These are phyloP conservation scores for Entelexis sorbosivorans DNA, from an alignment of 1,139 yeast species.

Conservation along the genomic window DNA sequence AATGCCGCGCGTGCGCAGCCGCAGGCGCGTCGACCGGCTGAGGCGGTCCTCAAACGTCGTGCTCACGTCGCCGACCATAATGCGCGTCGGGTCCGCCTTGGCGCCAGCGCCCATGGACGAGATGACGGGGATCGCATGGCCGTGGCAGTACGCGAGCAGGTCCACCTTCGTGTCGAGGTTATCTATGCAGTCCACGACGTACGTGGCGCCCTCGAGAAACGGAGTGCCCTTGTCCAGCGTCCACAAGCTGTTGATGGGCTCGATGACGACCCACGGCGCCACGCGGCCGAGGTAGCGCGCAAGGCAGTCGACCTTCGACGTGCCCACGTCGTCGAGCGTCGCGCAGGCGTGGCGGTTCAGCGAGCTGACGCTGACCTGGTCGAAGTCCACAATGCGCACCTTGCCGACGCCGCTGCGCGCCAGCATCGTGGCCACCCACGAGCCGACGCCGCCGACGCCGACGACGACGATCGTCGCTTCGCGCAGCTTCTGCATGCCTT, in stretches of 20 bases:
- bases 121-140: slow-evolving; percentile 46
- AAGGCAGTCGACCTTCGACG: slow-evolving; percentile 72
- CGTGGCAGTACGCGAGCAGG: slow-evolving; percentile 60
- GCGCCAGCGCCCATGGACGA: slow-evolving; percentile 97
- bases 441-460: slow-evolving; percentile 99
- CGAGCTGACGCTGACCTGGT: slow-evolving; percentile 86
- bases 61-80: slow-evolving; percentile 68
- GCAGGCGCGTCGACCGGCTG: slow-evolving; percentile 75
- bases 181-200: slow-evolving; percentile 88
- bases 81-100: slow-evolving; percentile 73
- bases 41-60: slow-evolving; percentile 84
- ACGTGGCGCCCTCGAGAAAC: slow-evolving; percentile 49
- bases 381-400: slow-evolving; percentile 78
- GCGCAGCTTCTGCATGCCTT: slow-evolving; percentile 69
- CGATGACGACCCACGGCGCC: slow-evolving; percentile 87
- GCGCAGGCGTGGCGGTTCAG: slow-evolving; percentile 93
- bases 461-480: slow-evolving; percentile 70
- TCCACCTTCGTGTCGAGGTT: slow-evolving; percentile 93
- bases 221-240: slow-evolving; percentile 53
- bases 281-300: slow-evolving; percentile 51
- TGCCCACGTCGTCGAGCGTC: slow-evolving; percentile 75
- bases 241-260: slow-evolving; percentile 70
- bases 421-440: slow-evolving; percentile 90
- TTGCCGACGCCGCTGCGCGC: slow-evolving; percentile 80
- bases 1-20: slow-evolving; percentile 70